Conservation (phyloP, 495 filamentous ascomycete species). For the Penicillium riverlandense region DNA sequence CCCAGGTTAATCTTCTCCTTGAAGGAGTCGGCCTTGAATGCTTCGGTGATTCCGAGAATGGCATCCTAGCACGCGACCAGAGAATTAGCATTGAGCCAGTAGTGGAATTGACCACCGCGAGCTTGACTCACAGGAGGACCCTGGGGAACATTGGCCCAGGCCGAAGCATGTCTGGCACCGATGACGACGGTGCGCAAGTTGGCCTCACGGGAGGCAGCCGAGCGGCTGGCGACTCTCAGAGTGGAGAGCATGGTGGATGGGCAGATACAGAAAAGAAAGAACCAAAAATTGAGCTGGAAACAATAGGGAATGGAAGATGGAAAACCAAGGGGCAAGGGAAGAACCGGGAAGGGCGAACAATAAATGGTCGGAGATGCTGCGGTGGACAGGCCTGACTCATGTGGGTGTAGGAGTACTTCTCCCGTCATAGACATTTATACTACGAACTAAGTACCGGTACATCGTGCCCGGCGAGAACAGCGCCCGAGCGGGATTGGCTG, state of each 20-base stretch:
- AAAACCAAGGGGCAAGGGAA: conserved; percentile 14
- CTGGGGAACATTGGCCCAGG: conserved; percentile 85
- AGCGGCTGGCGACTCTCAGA: conserved; percentile 47
- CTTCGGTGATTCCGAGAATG: conserved; percentile 95
- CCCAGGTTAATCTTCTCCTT: conserved; percentile 95
- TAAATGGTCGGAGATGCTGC: conserved; percentile 29
- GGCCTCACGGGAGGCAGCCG: conserved; percentile 42
- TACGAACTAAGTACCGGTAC: conserved; percentile 10
- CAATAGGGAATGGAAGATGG: background rate
- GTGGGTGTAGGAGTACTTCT: background rate
- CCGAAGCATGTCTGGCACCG: conserved; percentile 63
- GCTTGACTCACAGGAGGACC: conserved; percentile 74
- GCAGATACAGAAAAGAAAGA: conserved; percentile 6
- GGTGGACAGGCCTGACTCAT: conserved; percentile 23
- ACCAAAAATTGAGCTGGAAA: conserved; percentile 5
- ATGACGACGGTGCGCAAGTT: conserved; percentile 39
- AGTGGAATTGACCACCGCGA: background rate
- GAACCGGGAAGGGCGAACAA: conserved; percentile 10
- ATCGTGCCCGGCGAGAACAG: conserved; percentile 9
- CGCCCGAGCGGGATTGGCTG: conserved; percentile 17
- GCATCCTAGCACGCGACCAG: conserved; percentile 46
- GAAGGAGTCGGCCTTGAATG: conserved; percentile 93
- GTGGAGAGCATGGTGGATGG: conserved; percentile 47
- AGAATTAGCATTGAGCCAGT: conserved; percentile 20
- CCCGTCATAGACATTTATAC: no score